Percentiles rank a stretch among this genome's conserved stretches.
Evolutionary conservation across 306 rosid species (phyloP).

Genomic region (Gleditsia sinensis): DNA sequence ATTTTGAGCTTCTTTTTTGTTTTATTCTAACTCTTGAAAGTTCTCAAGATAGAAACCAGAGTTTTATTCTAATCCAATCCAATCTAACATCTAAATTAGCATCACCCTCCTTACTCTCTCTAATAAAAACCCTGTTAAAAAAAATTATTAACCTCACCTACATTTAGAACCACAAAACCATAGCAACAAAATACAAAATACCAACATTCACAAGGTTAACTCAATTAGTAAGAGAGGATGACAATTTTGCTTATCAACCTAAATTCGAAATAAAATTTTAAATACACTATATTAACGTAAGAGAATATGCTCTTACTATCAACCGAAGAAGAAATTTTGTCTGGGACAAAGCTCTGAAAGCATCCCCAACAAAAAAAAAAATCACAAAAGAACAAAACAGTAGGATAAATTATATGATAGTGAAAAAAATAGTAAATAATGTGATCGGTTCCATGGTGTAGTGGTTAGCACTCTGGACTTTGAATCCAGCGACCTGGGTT

Average conservation of each 20-base stretch:
- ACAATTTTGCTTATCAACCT: too few relatives aligned
- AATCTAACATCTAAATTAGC: neutral
- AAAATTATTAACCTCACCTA: neutral
- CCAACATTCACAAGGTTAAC: too few relatives aligned
- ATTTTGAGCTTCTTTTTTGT: neutral
- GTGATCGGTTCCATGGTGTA: conserved; percentile 39
- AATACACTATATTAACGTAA: too few relatives aligned
- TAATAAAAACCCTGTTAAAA: neutral
- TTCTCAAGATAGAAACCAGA: neutral
- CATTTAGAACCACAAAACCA: neutral
- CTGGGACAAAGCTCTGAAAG: too few relatives aligned
- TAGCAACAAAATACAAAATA: neutral
- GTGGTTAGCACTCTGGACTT: conserved; percentile 35
- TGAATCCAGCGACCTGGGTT: conserved; percentile 33
- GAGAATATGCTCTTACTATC: too few relatives aligned
- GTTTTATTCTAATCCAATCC: neutral
- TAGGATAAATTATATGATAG: too few relatives aligned
- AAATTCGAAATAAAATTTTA: too few relatives aligned
- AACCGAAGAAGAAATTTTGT: too few relatives aligned
- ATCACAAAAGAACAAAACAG: too few relatives aligned
- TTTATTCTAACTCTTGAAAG: neutral
- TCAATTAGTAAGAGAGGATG: too few relatives aligned
- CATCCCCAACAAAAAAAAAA: too few relatives aligned
- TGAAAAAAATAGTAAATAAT: neutral
- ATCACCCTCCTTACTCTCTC: neutral